Evolutionary conservation across 2,329 filamentous ascomycete species (phyloP).

Genomic region (Penicillium sp.): DNA sequence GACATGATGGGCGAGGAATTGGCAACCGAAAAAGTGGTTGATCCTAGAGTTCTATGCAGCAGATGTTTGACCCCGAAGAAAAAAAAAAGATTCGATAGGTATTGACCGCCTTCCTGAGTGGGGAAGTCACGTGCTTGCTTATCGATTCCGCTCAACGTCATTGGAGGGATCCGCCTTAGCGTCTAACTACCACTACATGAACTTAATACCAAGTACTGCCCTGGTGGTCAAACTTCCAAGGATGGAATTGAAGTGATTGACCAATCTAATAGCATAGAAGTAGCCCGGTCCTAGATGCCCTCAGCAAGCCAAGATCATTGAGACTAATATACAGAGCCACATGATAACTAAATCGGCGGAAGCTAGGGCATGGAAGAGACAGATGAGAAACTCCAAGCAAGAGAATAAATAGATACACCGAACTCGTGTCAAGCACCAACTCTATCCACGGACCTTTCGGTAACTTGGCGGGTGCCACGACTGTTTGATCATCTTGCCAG

Average conservation of each 20-base stretch:
- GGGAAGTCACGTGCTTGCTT: constrained; percentile 25
- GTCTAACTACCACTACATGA: neutral
- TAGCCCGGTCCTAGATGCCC: neutral
- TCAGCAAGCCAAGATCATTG: neutral
- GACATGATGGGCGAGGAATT: constrained; percentile 44
- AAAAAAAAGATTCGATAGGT: constrained; percentile 6
- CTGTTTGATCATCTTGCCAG: constrained; percentile 71
- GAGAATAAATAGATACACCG: constrained; percentile 2
- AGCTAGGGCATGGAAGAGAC: neutral
- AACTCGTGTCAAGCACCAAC: neutral
- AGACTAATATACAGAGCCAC: neutral
- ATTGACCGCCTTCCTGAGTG: constrained; percentile 1
- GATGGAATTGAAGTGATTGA: neutral
- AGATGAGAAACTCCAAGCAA: neutral
- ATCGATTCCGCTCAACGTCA: constrained; percentile 22
- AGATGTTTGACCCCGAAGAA: constrained; percentile 3
- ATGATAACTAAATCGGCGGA: neutral
- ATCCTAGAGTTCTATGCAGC: neutral
- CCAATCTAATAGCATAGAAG: neutral
- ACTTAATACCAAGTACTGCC: neutral
- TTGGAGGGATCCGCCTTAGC: neutral
- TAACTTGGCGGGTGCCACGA: constrained; percentile 88
- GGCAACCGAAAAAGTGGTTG: constrained; percentile 3
- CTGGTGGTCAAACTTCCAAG: neutral
- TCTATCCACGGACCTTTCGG: constrained; percentile 63